Evolutionary conservation across 495 filamentous ascomycete genomes (phyloP).

Genomic region (Lasiosphaeria miniovina): DNA sequence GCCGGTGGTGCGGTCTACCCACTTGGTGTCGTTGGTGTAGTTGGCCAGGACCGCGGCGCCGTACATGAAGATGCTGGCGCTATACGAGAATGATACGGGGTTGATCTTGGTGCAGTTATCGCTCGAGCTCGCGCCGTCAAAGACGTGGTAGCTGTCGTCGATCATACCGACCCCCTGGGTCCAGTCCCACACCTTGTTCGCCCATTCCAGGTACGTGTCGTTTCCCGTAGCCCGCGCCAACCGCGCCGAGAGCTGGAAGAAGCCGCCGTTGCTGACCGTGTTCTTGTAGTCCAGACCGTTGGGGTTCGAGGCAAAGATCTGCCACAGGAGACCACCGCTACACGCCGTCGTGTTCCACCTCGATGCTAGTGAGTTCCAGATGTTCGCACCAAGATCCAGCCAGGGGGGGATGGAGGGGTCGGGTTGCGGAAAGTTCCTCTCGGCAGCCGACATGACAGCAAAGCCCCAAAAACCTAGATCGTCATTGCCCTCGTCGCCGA

Average conservation of each 20-base stretch:
- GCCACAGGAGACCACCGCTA: conserved; percentile 74
- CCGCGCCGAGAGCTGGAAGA: conserved; percentile 68
- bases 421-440: conserved; percentile 68
- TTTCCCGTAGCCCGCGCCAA: conserved; percentile 65
- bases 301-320: conserved; percentile 74
- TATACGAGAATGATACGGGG: conserved; percentile 58
- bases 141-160: conserved; percentile 48
- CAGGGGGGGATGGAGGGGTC: conserved; percentile 54
- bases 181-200: conserved; percentile 70
- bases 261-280: conserved; percentile 63
- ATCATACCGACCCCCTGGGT: conserved; percentile 49
- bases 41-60: conserved; percentile 66
- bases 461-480: conserved; percentile 83
- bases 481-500: conserved; percentile 59
- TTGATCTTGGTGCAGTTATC: conserved; percentile 47
- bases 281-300: conserved; percentile 73
- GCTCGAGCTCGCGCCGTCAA: conserved; percentile 51
- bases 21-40: conserved; percentile 51
- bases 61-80: conserved; percentile 61
- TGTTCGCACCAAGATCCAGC: conserved; percentile 53
- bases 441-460: conserved; percentile 68
- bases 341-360: conserved; percentile 71
- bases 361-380: conserved; percentile 43
- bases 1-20: conserved; percentile 48
- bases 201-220: conserved; percentile 63